These are phyloP conservation scores for Trametes pubescens DNA, from an alignment of 1,284 basidiomycete genomes.

Conservation along the genomic window DNA sequence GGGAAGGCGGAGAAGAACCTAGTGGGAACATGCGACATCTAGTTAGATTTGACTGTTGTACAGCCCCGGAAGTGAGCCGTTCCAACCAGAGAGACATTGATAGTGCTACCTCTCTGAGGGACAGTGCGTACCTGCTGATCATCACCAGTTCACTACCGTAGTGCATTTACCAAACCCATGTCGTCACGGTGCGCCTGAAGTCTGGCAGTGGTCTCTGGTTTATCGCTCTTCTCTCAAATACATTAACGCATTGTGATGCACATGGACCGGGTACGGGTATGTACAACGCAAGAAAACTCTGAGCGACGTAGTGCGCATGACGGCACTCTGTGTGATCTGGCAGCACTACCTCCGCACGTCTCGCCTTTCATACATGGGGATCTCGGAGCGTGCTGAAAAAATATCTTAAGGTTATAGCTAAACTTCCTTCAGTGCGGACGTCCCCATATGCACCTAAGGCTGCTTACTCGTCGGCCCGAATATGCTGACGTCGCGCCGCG, in stretches of 20 bases:
- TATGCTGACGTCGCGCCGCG: not conserved
- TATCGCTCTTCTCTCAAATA: too few relatives aligned
- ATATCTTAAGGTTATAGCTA: conserved; percentile 2
- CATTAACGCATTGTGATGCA: too few relatives aligned
- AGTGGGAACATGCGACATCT: not conserved
- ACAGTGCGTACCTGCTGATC: too few relatives aligned
- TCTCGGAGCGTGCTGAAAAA: not conserved
- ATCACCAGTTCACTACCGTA: too few relatives aligned
- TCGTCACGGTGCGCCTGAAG: too few relatives aligned
- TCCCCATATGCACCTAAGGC: not conserved
- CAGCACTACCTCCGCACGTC: not conserved
- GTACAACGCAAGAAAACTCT: not conserved
- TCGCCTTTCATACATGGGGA: not conserved
- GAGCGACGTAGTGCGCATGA: not conserved
- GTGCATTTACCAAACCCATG: too few relatives aligned
- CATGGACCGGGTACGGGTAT: not conserved
- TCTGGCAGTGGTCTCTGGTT: too few relatives aligned
- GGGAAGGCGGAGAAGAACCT: not conserved
- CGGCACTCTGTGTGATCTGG: not conserved
- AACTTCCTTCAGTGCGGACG: not conserved
- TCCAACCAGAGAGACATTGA: not conserved
- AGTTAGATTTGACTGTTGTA: not conserved
- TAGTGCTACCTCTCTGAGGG: not conserved
- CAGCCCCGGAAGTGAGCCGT: not conserved
- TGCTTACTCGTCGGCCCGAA: conserved; percentile 1